phyloP scores from a whole-genome alignment of 2,329 filamentous ascomycete genomes.

The Hypoxylon sp. region DNA sequence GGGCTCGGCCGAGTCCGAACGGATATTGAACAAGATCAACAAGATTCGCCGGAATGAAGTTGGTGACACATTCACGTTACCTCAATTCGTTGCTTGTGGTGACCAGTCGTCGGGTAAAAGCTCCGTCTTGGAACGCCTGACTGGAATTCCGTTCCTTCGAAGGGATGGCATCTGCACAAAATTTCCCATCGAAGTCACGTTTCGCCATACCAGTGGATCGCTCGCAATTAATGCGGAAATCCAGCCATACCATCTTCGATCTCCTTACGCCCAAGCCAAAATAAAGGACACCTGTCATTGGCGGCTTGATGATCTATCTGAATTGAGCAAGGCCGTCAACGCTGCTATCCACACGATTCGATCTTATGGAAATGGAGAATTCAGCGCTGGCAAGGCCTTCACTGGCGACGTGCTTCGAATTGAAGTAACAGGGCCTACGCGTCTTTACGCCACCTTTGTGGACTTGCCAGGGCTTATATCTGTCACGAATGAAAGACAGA shows the following conservation, averaged over 20 bases:
- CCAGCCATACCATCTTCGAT: slow-evolving; percentile 19
- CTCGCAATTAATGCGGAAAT: slow-evolving; percentile 26
- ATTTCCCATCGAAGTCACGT: slow-evolving; percentile 69
- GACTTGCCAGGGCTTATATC: slow-evolving; percentile 56
- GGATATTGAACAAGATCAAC: slow-evolving; percentile 4
- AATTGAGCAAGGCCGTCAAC: too few relatives aligned
- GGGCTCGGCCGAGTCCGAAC: background rate
- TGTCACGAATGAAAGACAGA: slow-evolving; percentile 46
- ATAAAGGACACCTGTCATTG: slow-evolving; percentile 29
- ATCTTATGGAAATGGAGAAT: slow-evolving; percentile 2
- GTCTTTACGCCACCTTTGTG: slow-evolving; percentile 47
- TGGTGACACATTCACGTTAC: slow-evolving; percentile 50
- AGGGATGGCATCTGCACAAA: slow-evolving; percentile 69
- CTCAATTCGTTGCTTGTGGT: slow-evolving; percentile 69
- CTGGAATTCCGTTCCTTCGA: slow-evolving; percentile 67
- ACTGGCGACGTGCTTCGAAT: slow-evolving; percentile 33
- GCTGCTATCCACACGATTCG: slow-evolving; percentile 1
- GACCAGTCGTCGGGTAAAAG: slow-evolving; percentile 71
- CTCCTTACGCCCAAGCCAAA: background rate
- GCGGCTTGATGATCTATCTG: too few relatives aligned
- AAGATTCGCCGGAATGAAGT: slow-evolving; percentile 3
- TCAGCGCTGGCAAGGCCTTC: slow-evolving; percentile 3
- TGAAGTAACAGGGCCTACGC: slow-evolving; percentile 31
- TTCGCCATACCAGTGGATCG: slow-evolving; percentile 56
- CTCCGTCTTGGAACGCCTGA: slow-evolving; percentile 71